Evolutionary conservation across 2,329 filamentous ascomycete species (phyloP), one percentile per base, ranked within the genome.

Genomic region (Talaromyces verruculosus): DNA sequence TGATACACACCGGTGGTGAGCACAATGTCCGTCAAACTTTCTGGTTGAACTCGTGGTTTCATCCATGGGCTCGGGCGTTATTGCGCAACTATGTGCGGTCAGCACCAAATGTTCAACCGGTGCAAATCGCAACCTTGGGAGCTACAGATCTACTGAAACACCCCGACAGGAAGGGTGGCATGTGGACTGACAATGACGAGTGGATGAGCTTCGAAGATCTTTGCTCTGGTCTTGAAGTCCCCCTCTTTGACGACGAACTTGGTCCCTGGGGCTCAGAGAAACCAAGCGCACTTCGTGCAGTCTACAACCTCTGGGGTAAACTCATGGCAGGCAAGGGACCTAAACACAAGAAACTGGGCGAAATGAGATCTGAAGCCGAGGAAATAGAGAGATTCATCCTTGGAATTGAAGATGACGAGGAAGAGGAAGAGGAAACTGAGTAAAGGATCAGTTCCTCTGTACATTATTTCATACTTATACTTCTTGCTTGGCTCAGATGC

Each of bases 161-260:
- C 63, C 79, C 83, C 15, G 84, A 83, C 10, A 84, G 84, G 0
- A 78, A 77, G n/a, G 84, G 84, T 2, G 84, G 84, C 7, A 73
- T 85, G 3, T 87, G 84, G 84, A 84, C 83, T 0, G 80, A 79
- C 13, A 74, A 77, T n/a, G 77, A 77, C 22, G 76, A 78, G 43
- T 86, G 84, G 83, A 67, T 84, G 25, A 77, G 78, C 0, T 84
- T 83, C 74, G 77, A 77, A 6, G 82, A 84, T 28, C 76, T 84
- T 5, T 84, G 82, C 35, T 73, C 75, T 13, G 78, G 80, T 2
- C 74, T 80, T 25, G 80, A 82, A 37, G 75, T 78, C 7, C 77
- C 78, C 39, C 72, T 84, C 0, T 86, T 86, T 68, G 72, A 75
- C 7, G 84, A 86, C 69, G 79, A 77, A 0, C 75, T 78, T 30